Base-by-base conservation (phyloP, 2,329 filamentous ascomycete species). In the Pseudocercospora macadamiae region DNA sequence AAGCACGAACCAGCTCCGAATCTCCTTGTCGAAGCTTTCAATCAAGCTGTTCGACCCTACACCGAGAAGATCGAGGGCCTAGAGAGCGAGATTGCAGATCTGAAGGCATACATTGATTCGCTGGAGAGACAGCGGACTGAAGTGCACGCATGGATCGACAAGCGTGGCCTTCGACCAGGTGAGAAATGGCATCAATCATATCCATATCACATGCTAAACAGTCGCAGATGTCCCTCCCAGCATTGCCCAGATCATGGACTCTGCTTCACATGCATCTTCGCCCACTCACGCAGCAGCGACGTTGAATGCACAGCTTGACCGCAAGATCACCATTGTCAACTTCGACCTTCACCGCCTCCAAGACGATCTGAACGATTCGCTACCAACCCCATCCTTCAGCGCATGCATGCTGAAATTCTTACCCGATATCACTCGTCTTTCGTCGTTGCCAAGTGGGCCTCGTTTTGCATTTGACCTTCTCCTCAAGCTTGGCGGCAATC, bases 281-380 rank as follows among this genome's bases (percentile, higher is more conserved):
- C 71, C 73, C 2, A 76, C 79, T 18, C 77, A 80, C 61, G 78
- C 79, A 19, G 80, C 80, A 30, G 71, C 75, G 30, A 81, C 80
- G 1, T 77, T 83, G 61, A 82, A 82, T 68, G 80, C 79, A n/a
- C 80, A 83, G 68, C 79, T 83, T 61, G 80, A 83, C 70, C 80
- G 80, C 76, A 83, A 83, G 66, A 83, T 83, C 73, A 83, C 80
- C 34, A 82, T 83, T 55, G 80, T 83, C 55, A 83, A 83, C 73
- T 82, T 82, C 68, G 80, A 83, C 68, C 79, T 83, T 3, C 80
- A 83, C 74, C 79, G 80, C 52, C 75, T 83, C 47, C 80, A 83
- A 69, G 80, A 83, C 70, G 80, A 82, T 65, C 76, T 83, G 64
- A 82, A 82, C 71, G 79, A 82, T 68, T 79, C 78, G 53, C 80